A percentile compares a stretch with the other conserved stretches of the same genome.
Conservation (phyloP, 164 flowering plant genomes). For the Stephania japonica region DNA sequence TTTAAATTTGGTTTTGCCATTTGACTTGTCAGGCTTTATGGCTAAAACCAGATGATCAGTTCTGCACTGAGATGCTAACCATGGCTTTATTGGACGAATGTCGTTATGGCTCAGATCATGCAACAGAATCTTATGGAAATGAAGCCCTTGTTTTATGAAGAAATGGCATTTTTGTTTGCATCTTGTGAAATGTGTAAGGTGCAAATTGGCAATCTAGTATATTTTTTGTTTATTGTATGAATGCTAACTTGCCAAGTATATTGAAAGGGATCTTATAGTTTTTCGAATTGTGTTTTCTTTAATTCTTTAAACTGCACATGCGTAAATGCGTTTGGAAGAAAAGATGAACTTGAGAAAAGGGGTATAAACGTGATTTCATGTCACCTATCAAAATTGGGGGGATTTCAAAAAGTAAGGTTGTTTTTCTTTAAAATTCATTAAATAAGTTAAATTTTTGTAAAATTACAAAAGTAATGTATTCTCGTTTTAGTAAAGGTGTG, state of each 20-base stretch:
- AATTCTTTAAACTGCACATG: too few species aligned
- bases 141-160: constrained; percentile 8
- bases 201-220: not conserved
- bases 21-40: constrained; percentile 58
- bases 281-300: not conserved
- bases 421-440: too few species aligned
- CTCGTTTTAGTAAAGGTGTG: too few species aligned
- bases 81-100: constrained; percentile 77
- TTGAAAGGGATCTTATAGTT: not conserved
- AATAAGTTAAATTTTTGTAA: too few species aligned
- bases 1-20: not conserved
- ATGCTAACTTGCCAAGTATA: not conserved
- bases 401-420: too few species aligned
- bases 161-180: not conserved
- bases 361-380: too few species aligned
- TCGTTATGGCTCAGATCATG: constrained; percentile 28
- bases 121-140: constrained; percentile 17
- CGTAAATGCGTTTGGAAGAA: too few species aligned
- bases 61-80: constrained; percentile 91
- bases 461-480: too few species aligned
- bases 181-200: not conserved
- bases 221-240: not conserved
- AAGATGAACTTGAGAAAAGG: not conserved
- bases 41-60: constrained; percentile 84
- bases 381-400: too few species aligned